Conservation (phyloP, 768 basidiomycete genomes). For the Grammothele lineata region DNA sequence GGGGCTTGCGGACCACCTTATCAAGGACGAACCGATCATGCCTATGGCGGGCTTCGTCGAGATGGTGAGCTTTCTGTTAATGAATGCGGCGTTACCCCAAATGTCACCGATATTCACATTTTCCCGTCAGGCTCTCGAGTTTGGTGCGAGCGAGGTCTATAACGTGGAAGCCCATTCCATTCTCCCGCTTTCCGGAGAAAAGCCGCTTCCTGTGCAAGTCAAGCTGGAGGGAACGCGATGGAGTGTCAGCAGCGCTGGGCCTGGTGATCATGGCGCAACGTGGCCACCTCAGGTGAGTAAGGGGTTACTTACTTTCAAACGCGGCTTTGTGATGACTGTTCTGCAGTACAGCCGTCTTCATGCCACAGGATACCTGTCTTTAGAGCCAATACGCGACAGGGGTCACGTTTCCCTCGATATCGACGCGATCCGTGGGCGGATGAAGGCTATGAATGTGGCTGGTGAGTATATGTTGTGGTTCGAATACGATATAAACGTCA, state of each 20-base stretch:
- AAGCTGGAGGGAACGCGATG: constrained; percentile 21
- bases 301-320: no score
- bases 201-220: constrained; percentile 18
- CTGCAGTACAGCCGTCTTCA: constrained; percentile 9
- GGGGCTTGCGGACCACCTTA: constrained; percentile 39
- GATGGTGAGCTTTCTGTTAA: constrained; percentile 37
- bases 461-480: neutral
- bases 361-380: neutral
- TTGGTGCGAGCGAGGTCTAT: constrained; percentile 26
- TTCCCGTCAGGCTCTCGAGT: constrained; percentile 33
- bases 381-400: no score
- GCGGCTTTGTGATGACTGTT: no score
- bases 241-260: constrained; percentile 24
- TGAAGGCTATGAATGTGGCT: neutral
- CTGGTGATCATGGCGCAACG: constrained; percentile 1
- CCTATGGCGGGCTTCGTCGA: constrained; percentile 41
- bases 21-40: constrained; percentile 42
- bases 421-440: neutral
- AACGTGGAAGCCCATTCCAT: constrained; percentile 25
- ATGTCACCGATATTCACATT: no score
- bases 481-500: no score
- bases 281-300: no score
- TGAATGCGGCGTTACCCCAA: no score
- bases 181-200: constrained; percentile 22
- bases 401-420: no score